Conservation (phyloP, 176 grass and related monocot genomes). For the Carex kokanica region DNA sequence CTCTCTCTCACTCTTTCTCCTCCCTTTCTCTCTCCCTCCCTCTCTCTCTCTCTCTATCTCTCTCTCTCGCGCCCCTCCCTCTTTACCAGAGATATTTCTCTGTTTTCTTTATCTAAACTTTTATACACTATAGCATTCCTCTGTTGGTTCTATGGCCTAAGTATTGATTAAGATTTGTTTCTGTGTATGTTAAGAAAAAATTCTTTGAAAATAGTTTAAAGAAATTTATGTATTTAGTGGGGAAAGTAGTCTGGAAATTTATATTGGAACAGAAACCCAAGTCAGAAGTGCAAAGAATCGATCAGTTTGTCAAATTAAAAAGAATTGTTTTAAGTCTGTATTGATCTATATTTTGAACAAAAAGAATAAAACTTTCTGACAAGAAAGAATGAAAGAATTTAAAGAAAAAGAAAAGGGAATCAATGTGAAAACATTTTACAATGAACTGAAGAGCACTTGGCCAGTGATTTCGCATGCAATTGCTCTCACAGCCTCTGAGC, state of each 20-base stretch:
- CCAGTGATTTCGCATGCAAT: conserved; percentile 46
- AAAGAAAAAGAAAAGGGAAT: conserved; percentile 26
- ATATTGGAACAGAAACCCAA: conserved; percentile 22
- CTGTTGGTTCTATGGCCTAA: not conserved
- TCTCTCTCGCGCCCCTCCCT: conserved; percentile 26
- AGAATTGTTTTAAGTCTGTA: conserved; percentile 31
- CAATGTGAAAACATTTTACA: conserved; percentile 38
- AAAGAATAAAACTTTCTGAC: conserved; percentile 34
- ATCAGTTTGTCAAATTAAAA: conserved; percentile 16
- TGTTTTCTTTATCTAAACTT: not conserved
- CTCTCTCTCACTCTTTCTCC: not conserved
- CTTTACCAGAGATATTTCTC: conserved; percentile 18
- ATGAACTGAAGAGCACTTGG: conserved; percentile 31
- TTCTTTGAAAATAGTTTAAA: conserved; percentile 18
- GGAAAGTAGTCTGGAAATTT: conserved; percentile 48
- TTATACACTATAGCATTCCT: not conserved
- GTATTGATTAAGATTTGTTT: conserved; percentile 27
- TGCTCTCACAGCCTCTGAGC: conserved; percentile 37
- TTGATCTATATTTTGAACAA: conserved; percentile 52
- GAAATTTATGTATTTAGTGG: conserved; percentile 35
- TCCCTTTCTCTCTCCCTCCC: not conserved
- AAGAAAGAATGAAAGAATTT: conserved; percentile 99
- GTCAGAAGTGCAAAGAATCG: conserved; percentile 31
- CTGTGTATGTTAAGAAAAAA: conserved; percentile 31
- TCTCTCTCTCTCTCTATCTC: conserved; percentile 3